These are phyloP conservation scores for Ophiobolus disseminans DNA, from an alignment of 2,329 filamentous ascomycete genomes.

Conservation along the genomic window DNA sequence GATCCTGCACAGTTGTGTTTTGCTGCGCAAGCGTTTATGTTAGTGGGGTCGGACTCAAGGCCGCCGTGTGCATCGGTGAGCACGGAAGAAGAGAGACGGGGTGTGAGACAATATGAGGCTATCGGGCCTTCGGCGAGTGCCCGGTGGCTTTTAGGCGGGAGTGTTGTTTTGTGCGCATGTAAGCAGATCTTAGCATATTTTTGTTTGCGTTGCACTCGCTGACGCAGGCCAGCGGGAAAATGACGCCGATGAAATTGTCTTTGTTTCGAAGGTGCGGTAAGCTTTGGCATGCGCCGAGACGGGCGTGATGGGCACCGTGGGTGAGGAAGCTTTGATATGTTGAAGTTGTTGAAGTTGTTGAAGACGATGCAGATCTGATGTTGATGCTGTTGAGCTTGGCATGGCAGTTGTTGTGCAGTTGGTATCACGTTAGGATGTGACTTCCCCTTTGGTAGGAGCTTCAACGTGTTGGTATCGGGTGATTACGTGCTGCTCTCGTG, in stretches of 20 bases:
- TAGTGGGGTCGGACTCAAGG: constrained; percentile 1
- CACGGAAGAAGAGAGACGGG: background rate
- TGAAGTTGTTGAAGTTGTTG: constrained; percentile 4
- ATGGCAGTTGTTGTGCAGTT: constrained; percentile 4
- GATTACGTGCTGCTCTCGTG: background rate
- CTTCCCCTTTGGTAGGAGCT: constrained; percentile 4
- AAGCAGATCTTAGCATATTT: constrained; percentile 6
- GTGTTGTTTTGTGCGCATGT: background rate
- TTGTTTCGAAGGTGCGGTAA: constrained; percentile 11
- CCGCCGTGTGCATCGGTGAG: constrained; percentile 1
- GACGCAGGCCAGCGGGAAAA: background rate
- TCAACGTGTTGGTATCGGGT: background rate
- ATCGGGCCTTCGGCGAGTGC: constrained; percentile 8
- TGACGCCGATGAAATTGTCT: constrained; percentile 3
- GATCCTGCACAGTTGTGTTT: constrained; percentile 1
- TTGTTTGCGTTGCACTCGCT: background rate
- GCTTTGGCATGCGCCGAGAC: constrained; percentile 16
- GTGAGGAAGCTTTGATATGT: background rate
- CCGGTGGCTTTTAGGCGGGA: background rate
- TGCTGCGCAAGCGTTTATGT: constrained; percentile 1
- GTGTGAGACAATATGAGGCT: constrained; percentile 6
- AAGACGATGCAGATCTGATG: constrained; percentile 12
- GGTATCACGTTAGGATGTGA: constrained; percentile 2
- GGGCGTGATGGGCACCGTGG: background rate
- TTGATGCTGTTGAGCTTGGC: constrained; percentile 6